phyloP scores from a whole-genome alignment of 2,329 filamentous ascomycete genomes.

The Talaromyces islandicus region DNA sequence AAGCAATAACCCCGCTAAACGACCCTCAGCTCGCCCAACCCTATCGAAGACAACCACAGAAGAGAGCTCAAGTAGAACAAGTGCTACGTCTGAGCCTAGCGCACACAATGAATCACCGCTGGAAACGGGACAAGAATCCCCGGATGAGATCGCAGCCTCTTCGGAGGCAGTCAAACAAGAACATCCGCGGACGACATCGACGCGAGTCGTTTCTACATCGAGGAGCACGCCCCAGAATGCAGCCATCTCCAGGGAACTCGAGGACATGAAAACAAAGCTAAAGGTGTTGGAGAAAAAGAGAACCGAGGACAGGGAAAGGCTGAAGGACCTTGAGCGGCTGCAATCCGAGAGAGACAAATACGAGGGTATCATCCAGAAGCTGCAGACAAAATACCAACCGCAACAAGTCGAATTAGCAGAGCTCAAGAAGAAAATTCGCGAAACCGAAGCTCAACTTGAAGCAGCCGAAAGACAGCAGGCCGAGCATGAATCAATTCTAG shows the following conservation, averaged over 20 bases:
- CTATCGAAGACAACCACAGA: constrained; percentile 21
- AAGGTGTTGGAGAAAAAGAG: constrained; percentile 83
- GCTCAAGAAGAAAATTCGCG: constrained; percentile 70
- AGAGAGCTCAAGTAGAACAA: constrained; percentile 19
- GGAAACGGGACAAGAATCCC: constrained; percentile 18
- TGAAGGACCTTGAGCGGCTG: constrained; percentile 70
- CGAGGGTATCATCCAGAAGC: constrained; percentile 79
- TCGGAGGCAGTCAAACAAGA: constrained; percentile 18
- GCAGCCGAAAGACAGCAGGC: constrained; percentile 68
- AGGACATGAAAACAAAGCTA: constrained; percentile 83
- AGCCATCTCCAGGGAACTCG: constrained; percentile 61
- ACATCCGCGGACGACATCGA: constrained; percentile 17
- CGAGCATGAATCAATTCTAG: constrained; percentile 77
- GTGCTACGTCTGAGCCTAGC: constrained; percentile 23
- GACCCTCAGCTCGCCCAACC: constrained; percentile 26
- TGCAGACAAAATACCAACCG: constrained; percentile 82
- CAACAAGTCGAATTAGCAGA: constrained; percentile 75
- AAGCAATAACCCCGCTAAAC: constrained; percentile 22
- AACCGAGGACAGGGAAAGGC: constrained; percentile 74
- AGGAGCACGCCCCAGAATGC: constrained; percentile 44
- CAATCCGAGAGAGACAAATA: constrained; percentile 53
- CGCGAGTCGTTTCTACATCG: constrained; percentile 20
- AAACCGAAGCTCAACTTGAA: constrained; percentile 64
- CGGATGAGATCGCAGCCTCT: constrained; percentile 15
- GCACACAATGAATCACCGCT: constrained; percentile 23